These are phyloP conservation scores for Petunia secreta DNA, from an alignment of 257 asterid genomes.

Conservation along the genomic window DNA sequence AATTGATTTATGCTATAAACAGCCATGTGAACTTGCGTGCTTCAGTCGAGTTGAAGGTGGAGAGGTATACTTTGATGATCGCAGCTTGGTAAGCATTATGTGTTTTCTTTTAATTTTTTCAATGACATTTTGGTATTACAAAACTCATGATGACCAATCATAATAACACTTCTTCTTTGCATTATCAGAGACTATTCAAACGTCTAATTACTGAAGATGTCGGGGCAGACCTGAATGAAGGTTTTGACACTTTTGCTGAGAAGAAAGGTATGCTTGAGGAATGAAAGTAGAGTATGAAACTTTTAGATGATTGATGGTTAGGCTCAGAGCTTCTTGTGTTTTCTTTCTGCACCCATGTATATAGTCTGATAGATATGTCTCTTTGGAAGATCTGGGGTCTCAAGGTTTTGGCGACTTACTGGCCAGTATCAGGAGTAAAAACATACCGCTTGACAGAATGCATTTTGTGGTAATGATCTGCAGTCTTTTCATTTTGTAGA, in stretches of 20 bases:
- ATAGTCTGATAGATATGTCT: constrained; percentile 32
- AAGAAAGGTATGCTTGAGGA: constrained; percentile 69
- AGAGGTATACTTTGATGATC: constrained; percentile 89
- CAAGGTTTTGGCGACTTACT: constrained; percentile 96
- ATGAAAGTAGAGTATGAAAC: constrained; percentile 23
- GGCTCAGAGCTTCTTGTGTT: constrained; percentile 28
- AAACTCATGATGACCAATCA: not conserved
- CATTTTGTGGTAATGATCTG: constrained; percentile 90
- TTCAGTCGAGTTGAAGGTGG: constrained; percentile 95
- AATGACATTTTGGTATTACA: not conserved
- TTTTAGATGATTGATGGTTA: constrained; percentile 14
- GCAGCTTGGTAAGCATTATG: constrained; percentile 80
- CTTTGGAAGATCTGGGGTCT: constrained; percentile 36
- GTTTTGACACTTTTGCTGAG: constrained; percentile 74
- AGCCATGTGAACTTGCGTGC: constrained; percentile 99
- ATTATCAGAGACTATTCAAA: constrained; percentile 84
- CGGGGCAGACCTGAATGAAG: constrained; percentile 90
- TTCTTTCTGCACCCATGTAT: constrained; percentile 26
- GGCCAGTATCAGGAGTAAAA: constrained; percentile 77
- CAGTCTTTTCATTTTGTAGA: constrained; percentile 20
- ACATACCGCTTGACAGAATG: constrained; percentile 89
- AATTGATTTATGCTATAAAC: constrained; percentile 18
- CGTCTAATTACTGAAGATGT: constrained; percentile 86
- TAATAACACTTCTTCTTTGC: not conserved
- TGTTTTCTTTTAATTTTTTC: constrained; percentile 9